A percentile compares a stretch with the other conserved stretches of the same genome.
phyloP scores from a whole-genome alignment of 1,139 yeast genomes.

The Spencermartinsiella ligniputridi region DNA sequence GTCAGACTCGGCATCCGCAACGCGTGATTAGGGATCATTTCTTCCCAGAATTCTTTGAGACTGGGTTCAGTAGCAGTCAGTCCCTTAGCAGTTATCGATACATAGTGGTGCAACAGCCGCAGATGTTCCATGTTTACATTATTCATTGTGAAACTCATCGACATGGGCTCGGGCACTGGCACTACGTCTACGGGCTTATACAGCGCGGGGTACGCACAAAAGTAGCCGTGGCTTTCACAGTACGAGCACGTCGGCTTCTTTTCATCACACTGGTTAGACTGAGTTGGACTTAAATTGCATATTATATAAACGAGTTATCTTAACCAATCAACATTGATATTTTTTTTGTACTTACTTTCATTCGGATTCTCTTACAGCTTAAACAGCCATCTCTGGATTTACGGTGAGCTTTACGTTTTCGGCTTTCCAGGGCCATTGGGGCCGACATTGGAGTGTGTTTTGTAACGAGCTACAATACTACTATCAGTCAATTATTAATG shows the following conservation, averaged over 20 bases:
- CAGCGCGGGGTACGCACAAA: not conserved
- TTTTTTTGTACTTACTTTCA: not conserved
- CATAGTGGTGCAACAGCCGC: not conserved
- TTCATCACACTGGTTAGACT: conserved; percentile 3
- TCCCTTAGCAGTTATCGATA: not conserved
- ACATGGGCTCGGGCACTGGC: not conserved
- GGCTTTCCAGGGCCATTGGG: not conserved
- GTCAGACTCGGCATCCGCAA: not conserved
- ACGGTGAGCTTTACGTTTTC: not conserved
- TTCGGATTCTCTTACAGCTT: not conserved
- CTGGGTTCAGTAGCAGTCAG: not conserved
- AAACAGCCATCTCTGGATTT: not conserved
- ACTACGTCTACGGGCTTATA: not conserved
- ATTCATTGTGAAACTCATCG: not conserved
- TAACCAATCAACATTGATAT: too few species aligned
- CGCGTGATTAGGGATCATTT: not conserved
- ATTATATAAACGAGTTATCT: too few species aligned
- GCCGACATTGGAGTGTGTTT: too few species aligned
- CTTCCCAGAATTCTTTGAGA: not conserved
- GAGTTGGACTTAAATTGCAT: too few species aligned
- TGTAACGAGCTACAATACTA: too few species aligned
- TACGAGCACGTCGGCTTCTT: conserved; percentile 4
- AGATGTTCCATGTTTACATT: not conserved
- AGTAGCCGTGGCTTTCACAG: conserved; percentile 1
- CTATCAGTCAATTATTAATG: too few species aligned